Evolutionary conservation across 257 asterid genomes (phyloP).

Genomic region (Forsythia suspensa): DNA sequence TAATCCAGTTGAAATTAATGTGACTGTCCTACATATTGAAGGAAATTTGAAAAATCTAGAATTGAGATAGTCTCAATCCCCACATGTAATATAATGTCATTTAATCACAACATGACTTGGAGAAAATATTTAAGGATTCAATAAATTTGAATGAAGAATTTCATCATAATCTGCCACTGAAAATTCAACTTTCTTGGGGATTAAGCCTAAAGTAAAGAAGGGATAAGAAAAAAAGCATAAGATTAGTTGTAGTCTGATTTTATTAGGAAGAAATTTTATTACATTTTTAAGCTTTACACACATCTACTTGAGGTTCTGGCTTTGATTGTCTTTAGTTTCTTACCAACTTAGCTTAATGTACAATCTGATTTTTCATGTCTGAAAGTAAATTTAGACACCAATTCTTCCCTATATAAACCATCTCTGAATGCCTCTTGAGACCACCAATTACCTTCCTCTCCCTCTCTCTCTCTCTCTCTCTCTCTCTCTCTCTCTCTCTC

Average conservation of each 20-base stretch:
- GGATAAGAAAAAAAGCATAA: background rate
- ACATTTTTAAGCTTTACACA: background rate
- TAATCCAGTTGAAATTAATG: background rate
- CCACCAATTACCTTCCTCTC: background rate
- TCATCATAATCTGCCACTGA: background rate
- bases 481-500: background rate
- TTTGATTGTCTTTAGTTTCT: background rate
- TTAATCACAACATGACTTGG: conserved; percentile 11
- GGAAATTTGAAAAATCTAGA: background rate
- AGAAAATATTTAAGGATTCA: background rate
- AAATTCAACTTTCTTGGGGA: background rate
- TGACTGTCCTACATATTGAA: background rate
- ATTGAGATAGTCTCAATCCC: conserved; percentile 1
- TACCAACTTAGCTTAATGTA: conserved; percentile 4
- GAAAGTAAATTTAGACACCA: background rate
- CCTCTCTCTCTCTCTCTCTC: background rate
- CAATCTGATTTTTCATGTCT: conserved; percentile 7
- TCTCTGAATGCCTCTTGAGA: background rate
- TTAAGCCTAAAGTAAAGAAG: conserved; percentile 2
- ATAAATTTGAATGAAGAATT: conserved; percentile 1
- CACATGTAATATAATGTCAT: background rate
- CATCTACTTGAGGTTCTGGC: too few relatives aligned
- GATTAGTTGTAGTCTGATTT: background rate
- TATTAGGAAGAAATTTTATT: background rate
- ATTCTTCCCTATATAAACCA: conserved; percentile 12